Conservation (phyloP, 228 moss, liverwort and hornwort genomes). For the Sphagnum magellanicum region DNA sequence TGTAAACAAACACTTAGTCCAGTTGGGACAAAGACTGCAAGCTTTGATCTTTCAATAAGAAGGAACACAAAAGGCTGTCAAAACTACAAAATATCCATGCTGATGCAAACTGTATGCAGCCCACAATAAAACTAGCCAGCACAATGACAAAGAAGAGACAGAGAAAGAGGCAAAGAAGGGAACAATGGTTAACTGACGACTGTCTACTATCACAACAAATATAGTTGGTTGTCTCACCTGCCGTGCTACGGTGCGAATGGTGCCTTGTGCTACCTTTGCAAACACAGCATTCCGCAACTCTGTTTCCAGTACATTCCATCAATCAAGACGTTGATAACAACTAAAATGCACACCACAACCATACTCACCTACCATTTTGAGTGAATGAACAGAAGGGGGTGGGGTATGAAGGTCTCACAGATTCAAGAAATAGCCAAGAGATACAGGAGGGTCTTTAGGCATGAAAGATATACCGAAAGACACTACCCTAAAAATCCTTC, state of each 20-base stretch:
- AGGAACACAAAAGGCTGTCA: too few species aligned
- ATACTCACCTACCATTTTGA: background rate
- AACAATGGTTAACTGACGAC: background rate
- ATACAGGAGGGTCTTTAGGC: background rate
- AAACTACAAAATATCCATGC: too few species aligned
- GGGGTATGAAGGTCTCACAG: background rate
- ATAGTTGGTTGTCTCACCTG: constrained; percentile 42
- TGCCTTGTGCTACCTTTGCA: constrained; percentile 98
- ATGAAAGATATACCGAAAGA: background rate
- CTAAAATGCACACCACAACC: too few species aligned
- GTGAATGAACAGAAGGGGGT: background rate
- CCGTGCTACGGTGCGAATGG: constrained; percentile 93
- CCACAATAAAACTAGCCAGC: too few species aligned
- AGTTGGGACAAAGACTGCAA: constrained; percentile 1
- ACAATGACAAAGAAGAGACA: too few species aligned
- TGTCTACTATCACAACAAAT: background rate
- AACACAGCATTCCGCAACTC: constrained; percentile 98
- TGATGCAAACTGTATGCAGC: too few species aligned
- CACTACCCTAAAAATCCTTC: background rate
- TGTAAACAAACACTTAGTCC: constrained; percentile 19
- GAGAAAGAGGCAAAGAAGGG: background rate
- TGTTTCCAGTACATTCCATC: constrained; percentile 64
- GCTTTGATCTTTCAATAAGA: too few species aligned
- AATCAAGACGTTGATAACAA: constrained; percentile 14
- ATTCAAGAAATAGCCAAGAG: background rate